Percentiles rank a stretch among this genome's conserved stretches.
Evolutionary conservation across 208 protist species (phyloP).

Genomic region (Acanthamoeba castellanii): DNA sequence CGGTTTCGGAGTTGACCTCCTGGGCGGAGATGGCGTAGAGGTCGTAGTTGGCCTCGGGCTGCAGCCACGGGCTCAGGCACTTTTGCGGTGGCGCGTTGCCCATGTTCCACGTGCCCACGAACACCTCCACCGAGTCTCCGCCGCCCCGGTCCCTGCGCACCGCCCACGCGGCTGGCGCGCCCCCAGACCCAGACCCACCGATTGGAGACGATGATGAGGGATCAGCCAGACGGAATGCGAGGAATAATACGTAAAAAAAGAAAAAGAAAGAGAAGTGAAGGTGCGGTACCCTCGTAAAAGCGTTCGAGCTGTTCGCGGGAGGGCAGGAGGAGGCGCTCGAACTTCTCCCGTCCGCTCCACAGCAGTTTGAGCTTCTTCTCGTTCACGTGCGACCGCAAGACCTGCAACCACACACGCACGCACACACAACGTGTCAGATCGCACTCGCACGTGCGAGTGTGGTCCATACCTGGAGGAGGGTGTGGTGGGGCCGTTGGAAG

Average conservation of each 20-base stretch:
- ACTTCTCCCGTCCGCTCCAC: slow-evolving; percentile 49
- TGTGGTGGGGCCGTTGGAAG: neutral
- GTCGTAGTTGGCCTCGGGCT: slow-evolving; percentile 34
- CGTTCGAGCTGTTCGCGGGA: slow-evolving; percentile 14
- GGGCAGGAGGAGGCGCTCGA: slow-evolving; percentile 5
- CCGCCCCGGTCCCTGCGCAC: neutral
- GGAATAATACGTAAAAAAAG: too few species aligned
- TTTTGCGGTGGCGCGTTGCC: slow-evolving; percentile 55
- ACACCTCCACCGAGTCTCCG: neutral
- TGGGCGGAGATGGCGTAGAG: slow-evolving; percentile 71
- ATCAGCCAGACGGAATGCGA: too few species aligned
- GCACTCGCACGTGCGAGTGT: neutral
- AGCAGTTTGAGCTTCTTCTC: slow-evolving; percentile 40
- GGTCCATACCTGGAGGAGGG: neutral
- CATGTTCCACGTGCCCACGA: slow-evolving; percentile 71
- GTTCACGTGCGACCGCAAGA: slow-evolving; percentile 22
- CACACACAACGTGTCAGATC: too few species aligned
- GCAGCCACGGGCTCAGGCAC: slow-evolving; percentile 42
- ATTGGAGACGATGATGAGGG: too few species aligned
- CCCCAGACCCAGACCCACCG: too few species aligned
- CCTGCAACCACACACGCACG: neutral
- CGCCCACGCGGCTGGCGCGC: neutral
- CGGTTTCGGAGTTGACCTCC: slow-evolving; percentile 69
- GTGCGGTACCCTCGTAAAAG: slow-evolving; percentile 44
- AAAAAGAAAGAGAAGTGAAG: too few species aligned